phyloP scores from a whole-genome alignment of 352 stramenopile species.

The Pythium insidiosum region DNA sequence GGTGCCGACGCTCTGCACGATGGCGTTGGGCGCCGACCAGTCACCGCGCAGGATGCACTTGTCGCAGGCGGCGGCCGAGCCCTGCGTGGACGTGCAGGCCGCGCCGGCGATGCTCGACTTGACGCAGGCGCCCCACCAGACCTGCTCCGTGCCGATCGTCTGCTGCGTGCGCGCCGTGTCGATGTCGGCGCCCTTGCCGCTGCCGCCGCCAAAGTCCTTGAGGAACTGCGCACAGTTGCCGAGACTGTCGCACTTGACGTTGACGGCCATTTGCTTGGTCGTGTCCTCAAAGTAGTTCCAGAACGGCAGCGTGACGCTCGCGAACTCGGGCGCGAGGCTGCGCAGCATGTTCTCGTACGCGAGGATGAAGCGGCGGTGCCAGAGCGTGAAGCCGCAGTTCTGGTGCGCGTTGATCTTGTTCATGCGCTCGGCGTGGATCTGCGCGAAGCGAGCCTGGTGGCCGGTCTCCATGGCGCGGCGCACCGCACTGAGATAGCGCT shows the following conservation, averaged over 20 bases:
- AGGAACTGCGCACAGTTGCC: background rate
- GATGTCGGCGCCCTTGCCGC: background rate
- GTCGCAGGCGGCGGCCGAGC: background rate
- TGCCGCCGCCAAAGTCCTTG: background rate
- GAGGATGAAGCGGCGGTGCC: constrained; percentile 6
- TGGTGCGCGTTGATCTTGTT: constrained; percentile 4
- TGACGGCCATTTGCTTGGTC: background rate
- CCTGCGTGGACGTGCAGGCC: background rate
- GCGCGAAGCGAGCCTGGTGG: background rate
- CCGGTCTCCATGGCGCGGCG: constrained; percentile 1
- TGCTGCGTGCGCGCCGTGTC: background rate
- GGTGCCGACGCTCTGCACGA: background rate
- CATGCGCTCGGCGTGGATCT: constrained; percentile 1
- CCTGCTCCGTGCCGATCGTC: background rate
- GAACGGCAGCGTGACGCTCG: background rate
- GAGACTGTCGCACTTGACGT: background rate
- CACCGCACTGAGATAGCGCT: constrained; percentile 2
- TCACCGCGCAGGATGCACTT: background rate
- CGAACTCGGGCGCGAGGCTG: background rate
- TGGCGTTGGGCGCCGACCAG: background rate
- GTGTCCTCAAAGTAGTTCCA: constrained; percentile 6
- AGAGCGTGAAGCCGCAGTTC: constrained; percentile 7
- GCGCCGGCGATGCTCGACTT: background rate
- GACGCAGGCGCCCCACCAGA: background rate
- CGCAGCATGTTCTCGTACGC: constrained; percentile 9